These are phyloP conservation scores for Penicillium sp. DNA, from an alignment of 2,329 filamentous ascomycete species.

Conservation along the genomic window DNA sequence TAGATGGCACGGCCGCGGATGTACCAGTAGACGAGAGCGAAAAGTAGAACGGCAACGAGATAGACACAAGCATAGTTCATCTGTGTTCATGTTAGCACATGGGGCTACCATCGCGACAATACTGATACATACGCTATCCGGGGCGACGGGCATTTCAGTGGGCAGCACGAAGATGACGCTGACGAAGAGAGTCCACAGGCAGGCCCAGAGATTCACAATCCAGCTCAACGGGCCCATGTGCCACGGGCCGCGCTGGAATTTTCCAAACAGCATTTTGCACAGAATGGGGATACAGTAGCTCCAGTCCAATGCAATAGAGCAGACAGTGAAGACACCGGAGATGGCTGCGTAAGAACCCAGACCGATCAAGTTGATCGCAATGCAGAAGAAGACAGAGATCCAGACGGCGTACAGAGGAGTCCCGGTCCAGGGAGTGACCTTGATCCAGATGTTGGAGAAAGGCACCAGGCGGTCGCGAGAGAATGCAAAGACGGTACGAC, in stretches of 20 bases:
- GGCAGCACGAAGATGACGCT: slow-evolving; percentile 53
- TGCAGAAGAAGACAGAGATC: slow-evolving; percentile 52
- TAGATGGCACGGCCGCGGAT: slow-evolving; percentile 45
- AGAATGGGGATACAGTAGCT: slow-evolving; percentile 54
- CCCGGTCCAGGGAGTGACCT: slow-evolving; percentile 46
- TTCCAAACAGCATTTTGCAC: slow-evolving; percentile 48
- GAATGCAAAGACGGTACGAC: slow-evolving; percentile 53
- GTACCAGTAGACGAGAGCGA: slow-evolving; percentile 46
- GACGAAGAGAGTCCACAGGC: slow-evolving; percentile 51
- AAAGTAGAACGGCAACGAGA: slow-evolving; percentile 43
- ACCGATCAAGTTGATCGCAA: slow-evolving; percentile 56
- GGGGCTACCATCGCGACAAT: background rate
- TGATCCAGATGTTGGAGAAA: slow-evolving; percentile 47
- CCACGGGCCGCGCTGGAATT: slow-evolving; percentile 52
- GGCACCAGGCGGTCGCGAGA: slow-evolving; percentile 51
- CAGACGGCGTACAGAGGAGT: slow-evolving; percentile 53
- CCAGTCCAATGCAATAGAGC: slow-evolving; percentile 44
- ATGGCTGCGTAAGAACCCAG: slow-evolving; percentile 44
- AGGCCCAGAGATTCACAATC: slow-evolving; percentile 47
- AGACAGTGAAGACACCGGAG: slow-evolving; percentile 43
- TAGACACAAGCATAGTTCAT: slow-evolving; percentile 56
- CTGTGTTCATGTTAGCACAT: slow-evolving; percentile 20
- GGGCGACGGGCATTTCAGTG: slow-evolving; percentile 44
- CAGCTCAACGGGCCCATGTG: slow-evolving; percentile 44
- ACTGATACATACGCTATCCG: slow-evolving; percentile 38